Base-by-base conservation (phyloP, 257 asterid species). In the Schizonepeta tenuifolia region DNA sequence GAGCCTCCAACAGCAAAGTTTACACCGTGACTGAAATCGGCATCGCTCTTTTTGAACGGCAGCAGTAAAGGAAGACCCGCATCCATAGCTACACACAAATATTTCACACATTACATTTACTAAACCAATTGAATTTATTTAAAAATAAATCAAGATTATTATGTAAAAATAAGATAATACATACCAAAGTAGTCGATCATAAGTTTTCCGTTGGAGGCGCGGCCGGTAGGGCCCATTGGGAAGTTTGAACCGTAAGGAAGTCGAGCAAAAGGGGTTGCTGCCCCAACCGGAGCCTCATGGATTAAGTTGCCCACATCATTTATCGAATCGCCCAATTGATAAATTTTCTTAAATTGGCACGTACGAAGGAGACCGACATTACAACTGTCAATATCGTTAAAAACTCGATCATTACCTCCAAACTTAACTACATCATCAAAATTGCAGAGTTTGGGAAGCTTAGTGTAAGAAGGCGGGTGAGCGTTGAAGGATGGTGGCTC, bases 141-240 rank as follows among this genome's bases (percentile, higher is more conserved):
- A 38, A 9, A 38, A 38, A 38, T 38, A 8, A 38, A 8, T 38
- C 9, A 38, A 8, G 43, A 7, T 36, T 9, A 36, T 36, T 28
- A 28, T 28, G 33, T 1, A 13, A 44, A 3, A 44, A 44, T 12
- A 44, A 2, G 1, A n/a, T n/a, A n/a, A n/a, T 12, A 15, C 8
- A 6, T 46, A 46, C 53, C 53, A n/a, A 14, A 46, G 12, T 46
- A 46, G 18, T 46, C 53, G 53, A 46, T 46, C 53, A 46, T 46
- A 15, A 14, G 18, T 0, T 46, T 14, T 4, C 53, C 53, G 20
- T 46, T 46, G 18, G 53, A 46, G 20, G 53, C 53, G 20, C 53
- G 53, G 7, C 38, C 28, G 9, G 58, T 24, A 56, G 84, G 70
- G 1, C 83, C 87, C 78, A 46, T 44, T 0, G 53, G 53, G 17